phyloP scores from a whole-genome alignment of 257 asterid genomes.

The Ballota nigra region DNA sequence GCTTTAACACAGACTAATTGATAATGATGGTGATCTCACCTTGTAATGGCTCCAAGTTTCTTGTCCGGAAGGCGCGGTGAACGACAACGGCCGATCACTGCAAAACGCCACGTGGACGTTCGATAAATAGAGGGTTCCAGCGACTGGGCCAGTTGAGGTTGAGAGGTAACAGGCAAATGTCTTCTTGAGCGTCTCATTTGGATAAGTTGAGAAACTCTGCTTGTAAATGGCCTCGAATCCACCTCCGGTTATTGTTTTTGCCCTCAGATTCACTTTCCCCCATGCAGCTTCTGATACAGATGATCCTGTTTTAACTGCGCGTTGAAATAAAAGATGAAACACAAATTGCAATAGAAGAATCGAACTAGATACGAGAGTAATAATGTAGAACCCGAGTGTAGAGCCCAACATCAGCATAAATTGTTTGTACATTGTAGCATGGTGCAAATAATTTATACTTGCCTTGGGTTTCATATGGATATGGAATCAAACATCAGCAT shows the following conservation, averaged over 20 bases:
- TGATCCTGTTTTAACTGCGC: conserved; percentile 41
- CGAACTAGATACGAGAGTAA: neutral
- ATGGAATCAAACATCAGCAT: no score
- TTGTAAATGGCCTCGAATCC: conserved; percentile 47
- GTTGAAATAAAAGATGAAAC: neutral
- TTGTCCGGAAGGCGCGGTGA: conserved; percentile 42
- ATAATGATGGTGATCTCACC: conserved; percentile 7
- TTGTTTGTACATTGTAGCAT: no score
- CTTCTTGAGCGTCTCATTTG: conserved; percentile 36
- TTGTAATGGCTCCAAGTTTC: conserved; percentile 46
- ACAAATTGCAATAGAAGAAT: neutral
- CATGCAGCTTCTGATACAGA: conserved; percentile 46
- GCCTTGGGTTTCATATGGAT: no score
- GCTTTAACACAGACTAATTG: neutral
- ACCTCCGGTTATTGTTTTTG: conserved; percentile 46
- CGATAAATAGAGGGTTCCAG: conserved; percentile 39
- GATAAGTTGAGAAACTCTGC: conserved; percentile 31
- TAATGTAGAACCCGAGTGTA: neutral
- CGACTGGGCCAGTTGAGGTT: conserved; percentile 45
- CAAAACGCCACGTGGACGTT: conserved; percentile 33
- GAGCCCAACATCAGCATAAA: no score
- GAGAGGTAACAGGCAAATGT: conserved; percentile 40
- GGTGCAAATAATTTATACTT: no score
- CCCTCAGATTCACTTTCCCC: conserved; percentile 45
- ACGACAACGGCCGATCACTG: conserved; percentile 44